phyloP scores from a whole-genome alignment of 768 basidiomycete species.

The Termitomyces eurrhizus region DNA sequence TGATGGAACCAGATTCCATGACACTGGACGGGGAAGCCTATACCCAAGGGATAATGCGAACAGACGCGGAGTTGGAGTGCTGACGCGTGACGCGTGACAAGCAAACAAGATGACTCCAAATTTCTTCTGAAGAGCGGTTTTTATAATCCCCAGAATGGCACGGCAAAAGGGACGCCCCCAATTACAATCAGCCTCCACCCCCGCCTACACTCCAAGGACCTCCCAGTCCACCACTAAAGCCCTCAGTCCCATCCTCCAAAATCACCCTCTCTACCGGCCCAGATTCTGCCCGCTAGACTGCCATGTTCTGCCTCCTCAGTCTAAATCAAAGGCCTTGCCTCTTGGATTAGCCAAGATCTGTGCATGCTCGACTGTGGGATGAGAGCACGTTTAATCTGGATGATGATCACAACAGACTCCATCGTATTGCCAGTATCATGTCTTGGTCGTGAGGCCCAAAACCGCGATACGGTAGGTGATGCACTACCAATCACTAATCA shows the following conservation, averaged over 20 bases:
- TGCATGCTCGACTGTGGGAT: constrained; percentile 74
- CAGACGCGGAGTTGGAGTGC: no score
- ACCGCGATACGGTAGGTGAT: constrained; percentile 79
- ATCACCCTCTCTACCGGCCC: constrained; percentile 29
- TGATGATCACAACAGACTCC: constrained; percentile 95
- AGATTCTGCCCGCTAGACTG: constrained; percentile 36
- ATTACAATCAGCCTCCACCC: constrained; percentile 19
- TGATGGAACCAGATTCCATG: neutral
- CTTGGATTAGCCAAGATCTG: constrained; percentile 84
- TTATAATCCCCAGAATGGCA: neutral
- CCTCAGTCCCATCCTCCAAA: constrained; percentile 24
- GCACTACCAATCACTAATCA: constrained; percentile 1
- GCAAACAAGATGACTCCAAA: constrained; percentile 23
- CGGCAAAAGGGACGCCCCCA: constrained; percentile 16
- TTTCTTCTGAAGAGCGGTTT: constrained; percentile 5
- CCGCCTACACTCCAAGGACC: constrained; percentile 21
- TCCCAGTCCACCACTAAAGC: neutral
- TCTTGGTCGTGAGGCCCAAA: constrained; percentile 98
- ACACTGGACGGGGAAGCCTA: constrained; percentile 3
- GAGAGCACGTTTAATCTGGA: constrained; percentile 83
- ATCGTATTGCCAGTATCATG: constrained; percentile 98
- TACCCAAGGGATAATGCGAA: neutral
- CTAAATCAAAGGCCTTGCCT: constrained; percentile 56
- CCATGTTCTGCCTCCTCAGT: constrained; percentile 34
- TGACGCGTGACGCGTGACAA: no score